Percentiles rank a stretch among this genome's conserved stretches.
phyloP scores from a whole-genome alignment of 768 basidiomycete species.

The Pleurotus platypus region DNA sequence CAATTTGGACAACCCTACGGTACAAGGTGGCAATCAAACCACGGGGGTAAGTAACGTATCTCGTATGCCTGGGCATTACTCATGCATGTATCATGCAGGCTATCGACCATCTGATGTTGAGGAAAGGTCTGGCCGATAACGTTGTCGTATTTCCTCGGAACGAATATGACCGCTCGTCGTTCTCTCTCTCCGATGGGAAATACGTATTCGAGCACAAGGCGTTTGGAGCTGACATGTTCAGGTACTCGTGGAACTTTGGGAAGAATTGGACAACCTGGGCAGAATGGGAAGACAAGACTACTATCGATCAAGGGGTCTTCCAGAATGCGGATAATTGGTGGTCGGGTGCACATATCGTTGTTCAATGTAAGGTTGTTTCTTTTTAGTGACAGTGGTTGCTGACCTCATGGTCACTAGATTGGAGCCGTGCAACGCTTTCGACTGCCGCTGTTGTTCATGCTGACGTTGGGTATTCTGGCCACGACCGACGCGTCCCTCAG shows the following conservation, averaged over 20 bases:
- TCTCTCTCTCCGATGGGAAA: conserved; percentile 52
- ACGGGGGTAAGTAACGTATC: conserved; percentile 50
- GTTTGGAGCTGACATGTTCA: conserved; percentile 80
- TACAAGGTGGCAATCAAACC: conserved; percentile 33
- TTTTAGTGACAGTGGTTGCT: conserved; percentile 1
- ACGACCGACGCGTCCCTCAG: conserved; percentile 78
- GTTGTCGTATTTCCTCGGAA: conserved; percentile 83
- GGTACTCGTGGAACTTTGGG: conserved; percentile 87
- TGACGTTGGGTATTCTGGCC: conserved; percentile 56
- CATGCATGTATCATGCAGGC: conserved; percentile 28
- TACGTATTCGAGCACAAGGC: conserved; percentile 83
- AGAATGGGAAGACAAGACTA: conserved; percentile 71
- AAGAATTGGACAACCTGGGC: conserved; percentile 81
- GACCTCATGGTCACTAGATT: conserved; percentile 46
- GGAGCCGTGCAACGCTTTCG: conserved; percentile 65
- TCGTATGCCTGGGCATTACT: conserved; percentile 8
- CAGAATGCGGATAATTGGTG: conserved; percentile 56
- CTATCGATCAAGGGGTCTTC: conserved; percentile 59
- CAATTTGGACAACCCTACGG: conserved; percentile 53
- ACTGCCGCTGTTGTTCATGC: conserved; percentile 72
- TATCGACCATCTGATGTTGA: conserved; percentile 74
- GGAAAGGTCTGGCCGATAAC: conserved; percentile 75
- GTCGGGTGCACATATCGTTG: conserved; percentile 80
- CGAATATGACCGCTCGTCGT: conserved; percentile 64
- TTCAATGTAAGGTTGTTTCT: conserved; percentile 66